Conservation (phyloP, 2,329 filamentous ascomycete genomes). For the Alternaria postmessia region DNA sequence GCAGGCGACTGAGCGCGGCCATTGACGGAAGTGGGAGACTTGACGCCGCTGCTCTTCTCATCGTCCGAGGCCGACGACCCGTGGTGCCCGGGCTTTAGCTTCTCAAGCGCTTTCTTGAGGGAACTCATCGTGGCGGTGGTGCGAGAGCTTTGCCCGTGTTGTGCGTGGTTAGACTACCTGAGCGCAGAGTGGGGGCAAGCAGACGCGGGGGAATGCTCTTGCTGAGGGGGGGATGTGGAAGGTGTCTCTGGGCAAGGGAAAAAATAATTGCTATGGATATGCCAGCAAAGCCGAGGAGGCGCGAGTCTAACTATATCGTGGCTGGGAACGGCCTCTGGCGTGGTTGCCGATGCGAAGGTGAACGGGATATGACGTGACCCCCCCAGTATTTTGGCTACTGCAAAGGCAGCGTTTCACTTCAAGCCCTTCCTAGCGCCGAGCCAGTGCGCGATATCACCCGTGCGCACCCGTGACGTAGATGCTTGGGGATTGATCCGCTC, state of each 20-base stretch:
- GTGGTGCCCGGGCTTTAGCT: conserved; percentile 50
- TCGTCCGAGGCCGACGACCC: conserved; percentile 47
- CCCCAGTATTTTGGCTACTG: background rate
- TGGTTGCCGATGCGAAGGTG: conserved; percentile 4
- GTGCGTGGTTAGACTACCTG: conserved; percentile 38
- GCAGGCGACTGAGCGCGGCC: conserved; percentile 32
- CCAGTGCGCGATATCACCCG: conserved; percentile 4
- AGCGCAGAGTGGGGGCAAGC: conserved; percentile 38
- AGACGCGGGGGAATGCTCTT: conserved; percentile 22
- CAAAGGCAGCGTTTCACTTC: conserved; percentile 3
- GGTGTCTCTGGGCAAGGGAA: background rate
- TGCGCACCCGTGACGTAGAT: conserved; percentile 17
- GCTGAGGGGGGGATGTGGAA: background rate
- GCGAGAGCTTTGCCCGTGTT: conserved; percentile 33
- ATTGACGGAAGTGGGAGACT: conserved; percentile 40
- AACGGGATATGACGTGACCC: conserved; percentile 17
- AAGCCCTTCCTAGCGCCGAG: conserved; percentile 11
- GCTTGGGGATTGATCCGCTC: conserved; percentile 1
- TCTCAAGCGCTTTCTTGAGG: conserved; percentile 57
- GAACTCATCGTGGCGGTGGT: conserved; percentile 38
- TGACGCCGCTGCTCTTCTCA: conserved; percentile 42
- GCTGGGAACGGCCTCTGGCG: conserved; percentile 1
- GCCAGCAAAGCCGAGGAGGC: background rate
- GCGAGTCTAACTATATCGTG: conserved; percentile 11
- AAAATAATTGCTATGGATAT: background rate